Evolutionary conservation across 2,329 filamentous ascomycete species (phyloP).

Genomic region (Capronia epimyces): DNA sequence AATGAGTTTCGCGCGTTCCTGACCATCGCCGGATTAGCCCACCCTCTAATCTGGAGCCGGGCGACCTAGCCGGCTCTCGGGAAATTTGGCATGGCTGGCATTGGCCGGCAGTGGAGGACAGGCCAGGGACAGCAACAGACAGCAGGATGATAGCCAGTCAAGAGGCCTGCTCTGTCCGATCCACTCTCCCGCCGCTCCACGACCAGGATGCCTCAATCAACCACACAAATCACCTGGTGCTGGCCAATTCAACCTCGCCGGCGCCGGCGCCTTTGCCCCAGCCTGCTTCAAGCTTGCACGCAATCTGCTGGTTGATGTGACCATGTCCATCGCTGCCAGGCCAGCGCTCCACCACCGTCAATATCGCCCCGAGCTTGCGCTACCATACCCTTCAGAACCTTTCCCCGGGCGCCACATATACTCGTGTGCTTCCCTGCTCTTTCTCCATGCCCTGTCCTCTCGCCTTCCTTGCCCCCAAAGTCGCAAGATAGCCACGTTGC

Average conservation of each 20-base stretch:
- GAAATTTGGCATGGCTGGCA: slow-evolving; percentile 23
- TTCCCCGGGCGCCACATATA: slow-evolving; percentile 20
- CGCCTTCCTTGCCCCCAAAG: slow-evolving; percentile 13
- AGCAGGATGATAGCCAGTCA: slow-evolving; percentile 5
- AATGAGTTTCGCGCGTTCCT: slow-evolving; percentile 21
- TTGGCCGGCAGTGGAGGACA: slow-evolving; percentile 15
- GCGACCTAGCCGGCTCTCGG: slow-evolving; percentile 17
- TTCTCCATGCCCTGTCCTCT: slow-evolving; percentile 23
- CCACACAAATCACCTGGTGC: slow-evolving; percentile 12
- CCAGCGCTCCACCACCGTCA: slow-evolving; percentile 9
- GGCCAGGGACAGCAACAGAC: background rate
- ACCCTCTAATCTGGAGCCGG: slow-evolving; percentile 12
- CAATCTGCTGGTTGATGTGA: slow-evolving; percentile 16
- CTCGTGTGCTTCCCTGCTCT: slow-evolving; percentile 9
- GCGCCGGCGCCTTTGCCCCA: slow-evolving; percentile 13
- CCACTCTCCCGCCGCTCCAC: slow-evolving; percentile 8
- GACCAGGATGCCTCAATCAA: slow-evolving; percentile 11
- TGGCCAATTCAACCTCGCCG: slow-evolving; percentile 6
- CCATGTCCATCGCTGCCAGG: slow-evolving; percentile 10
- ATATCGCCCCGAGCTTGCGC: background rate
- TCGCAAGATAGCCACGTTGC: slow-evolving; percentile 19
- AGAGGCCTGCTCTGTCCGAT: slow-evolving; percentile 3
- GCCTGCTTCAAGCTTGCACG: slow-evolving; percentile 7
- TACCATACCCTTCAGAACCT: slow-evolving; percentile 7
- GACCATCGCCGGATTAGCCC: slow-evolving; percentile 3